These are phyloP conservation scores for Ophiostoma tasmaniense DNA, from an alignment of 2,329 filamentous ascomycete genomes.

Conservation along the genomic window DNA sequence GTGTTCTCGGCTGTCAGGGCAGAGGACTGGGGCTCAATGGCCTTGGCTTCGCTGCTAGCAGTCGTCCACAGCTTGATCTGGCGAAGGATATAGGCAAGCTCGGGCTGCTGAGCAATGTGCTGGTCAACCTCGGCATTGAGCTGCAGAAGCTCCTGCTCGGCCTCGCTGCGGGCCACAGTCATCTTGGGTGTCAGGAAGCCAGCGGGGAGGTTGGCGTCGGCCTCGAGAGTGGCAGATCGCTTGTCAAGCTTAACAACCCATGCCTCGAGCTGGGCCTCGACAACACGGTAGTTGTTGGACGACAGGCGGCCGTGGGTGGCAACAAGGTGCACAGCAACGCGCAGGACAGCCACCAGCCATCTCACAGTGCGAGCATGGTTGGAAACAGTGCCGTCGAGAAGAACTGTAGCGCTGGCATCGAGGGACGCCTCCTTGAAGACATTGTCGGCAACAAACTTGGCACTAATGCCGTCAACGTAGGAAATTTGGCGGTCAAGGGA, in stretches of 20 bases:
- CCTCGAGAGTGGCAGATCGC: conserved; percentile 17
- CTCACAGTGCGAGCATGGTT: conserved; percentile 28
- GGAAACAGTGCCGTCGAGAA: conserved; percentile 13
- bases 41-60: neutral
- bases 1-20: neutral
- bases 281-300: conserved; percentile 36
- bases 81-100: conserved; percentile 54
- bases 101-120: conserved; percentile 41
- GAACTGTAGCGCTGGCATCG: neutral
- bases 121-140: conserved; percentile 36
- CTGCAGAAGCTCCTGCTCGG: conserved; percentile 30
- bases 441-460: neutral
- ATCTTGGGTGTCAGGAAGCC: conserved; percentile 38
- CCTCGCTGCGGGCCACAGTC: conserved; percentile 28
- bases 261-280: conserved; percentile 38
- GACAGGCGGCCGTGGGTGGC: conserved; percentile 60
- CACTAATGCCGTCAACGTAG: conserved; percentile 13
- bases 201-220: conserved; percentile 41
- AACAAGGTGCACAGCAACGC: conserved; percentile 53
- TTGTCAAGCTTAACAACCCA: conserved; percentile 33
- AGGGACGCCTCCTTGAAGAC: neutral
- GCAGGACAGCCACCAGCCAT: conserved; percentile 65
- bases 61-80: conserved; percentile 59
- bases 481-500: conserved; percentile 18
- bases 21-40: neutral